A percentile compares a stretch with the other conserved stretches of the same genome.
Evolutionary conservation across 768 basidiomycete species (phyloP).

Genomic region (Clitopilus passeckerianus): DNA sequence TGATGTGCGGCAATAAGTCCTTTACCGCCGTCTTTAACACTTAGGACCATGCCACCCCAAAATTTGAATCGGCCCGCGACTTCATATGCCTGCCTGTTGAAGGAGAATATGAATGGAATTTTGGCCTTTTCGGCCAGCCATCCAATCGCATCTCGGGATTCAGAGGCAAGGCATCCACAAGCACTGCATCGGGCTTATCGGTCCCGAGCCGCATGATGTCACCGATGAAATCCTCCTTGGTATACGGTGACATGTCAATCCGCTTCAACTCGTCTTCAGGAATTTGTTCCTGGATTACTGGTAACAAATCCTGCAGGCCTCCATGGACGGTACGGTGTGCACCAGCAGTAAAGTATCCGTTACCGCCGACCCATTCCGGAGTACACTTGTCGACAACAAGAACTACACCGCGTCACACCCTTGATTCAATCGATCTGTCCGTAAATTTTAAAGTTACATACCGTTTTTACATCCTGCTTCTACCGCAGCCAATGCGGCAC

Average conservation of each 20-base stretch:
- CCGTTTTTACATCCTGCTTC: constrained; percentile 54
- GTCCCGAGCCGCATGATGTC: constrained; percentile 61
- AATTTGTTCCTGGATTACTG: constrained; percentile 45
- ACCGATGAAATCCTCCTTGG: constrained; percentile 42
- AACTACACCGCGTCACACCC: constrained; percentile 24
- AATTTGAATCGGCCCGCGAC: constrained; percentile 59
- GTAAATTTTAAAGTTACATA: constrained; percentile 10
- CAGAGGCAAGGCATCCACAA: constrained; percentile 51
- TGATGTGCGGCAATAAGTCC: constrained; percentile 58
- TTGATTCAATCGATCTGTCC: not conserved
- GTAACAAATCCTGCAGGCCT: constrained; percentile 56
- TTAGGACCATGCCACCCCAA: constrained; percentile 66
- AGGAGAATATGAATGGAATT: constrained; percentile 53
- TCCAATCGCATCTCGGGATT: constrained; percentile 48
- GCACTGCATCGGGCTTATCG: constrained; percentile 39
- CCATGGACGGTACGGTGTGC: constrained; percentile 60
- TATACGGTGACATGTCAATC: constrained; percentile 60
- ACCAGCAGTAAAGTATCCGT: constrained; percentile 71
- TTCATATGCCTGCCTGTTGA: constrained; percentile 65
- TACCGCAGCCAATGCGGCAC: constrained; percentile 55
- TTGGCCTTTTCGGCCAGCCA: constrained; percentile 52
- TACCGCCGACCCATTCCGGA: constrained; percentile 60
- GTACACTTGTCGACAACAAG: constrained; percentile 66
- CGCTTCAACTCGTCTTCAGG: constrained; percentile 29
- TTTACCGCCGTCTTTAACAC: constrained; percentile 63